Evolutionary conservation across 345 rosid species (phyloP), one percentile per base, ranked within the genome.

Genomic region (Abelmoschus esculentus): DNA sequence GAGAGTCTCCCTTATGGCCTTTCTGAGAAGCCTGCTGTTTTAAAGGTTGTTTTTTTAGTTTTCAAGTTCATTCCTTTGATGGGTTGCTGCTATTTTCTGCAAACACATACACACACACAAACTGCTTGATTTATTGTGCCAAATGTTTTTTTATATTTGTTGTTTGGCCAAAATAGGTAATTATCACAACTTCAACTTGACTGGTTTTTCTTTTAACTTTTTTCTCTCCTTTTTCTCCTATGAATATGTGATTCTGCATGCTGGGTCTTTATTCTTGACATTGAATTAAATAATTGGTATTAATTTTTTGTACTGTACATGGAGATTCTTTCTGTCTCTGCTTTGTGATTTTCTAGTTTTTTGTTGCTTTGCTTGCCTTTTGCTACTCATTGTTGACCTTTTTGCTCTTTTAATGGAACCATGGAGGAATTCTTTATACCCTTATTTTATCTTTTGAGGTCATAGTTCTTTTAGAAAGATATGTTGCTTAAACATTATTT

Each of bases 1-100:
- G 82, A 92, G 82, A 73, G 72, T 40, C 90, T 96, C 38, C 99
- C 99, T 38, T 84, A 87, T 26, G 97, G 93, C 0, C 83, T 96
- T 64, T 96, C 98, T 3, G 72, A 84, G 53, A 89, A 90, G 67
- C 97, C 96, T 34, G 90, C 98, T 19, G 83, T 91, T 67, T 75
- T 89, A 71, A 91, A 88, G 91, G 97, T 93, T 40, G 5, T 36
- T 70, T 22, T 11, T 10, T 13, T 49, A 49, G 3, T 42, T 49
- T 66, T 42, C 53, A 38, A 40, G 26, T 63, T 40, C 67, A 10
- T 38, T 12, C 38, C 49, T 44, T 64, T 7, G 18, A 22, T 46
- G 53, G 17, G 10, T 19, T 63, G 34, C 17, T 63, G 67, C 53
- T 36, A 8, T 38, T 38, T 38, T 61, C 46, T 34, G 12, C 26